Evolutionary conservation across 768 basidiomycete genomes (phyloP).

Genomic region (Psilocybe subaeruginosa): DNA sequence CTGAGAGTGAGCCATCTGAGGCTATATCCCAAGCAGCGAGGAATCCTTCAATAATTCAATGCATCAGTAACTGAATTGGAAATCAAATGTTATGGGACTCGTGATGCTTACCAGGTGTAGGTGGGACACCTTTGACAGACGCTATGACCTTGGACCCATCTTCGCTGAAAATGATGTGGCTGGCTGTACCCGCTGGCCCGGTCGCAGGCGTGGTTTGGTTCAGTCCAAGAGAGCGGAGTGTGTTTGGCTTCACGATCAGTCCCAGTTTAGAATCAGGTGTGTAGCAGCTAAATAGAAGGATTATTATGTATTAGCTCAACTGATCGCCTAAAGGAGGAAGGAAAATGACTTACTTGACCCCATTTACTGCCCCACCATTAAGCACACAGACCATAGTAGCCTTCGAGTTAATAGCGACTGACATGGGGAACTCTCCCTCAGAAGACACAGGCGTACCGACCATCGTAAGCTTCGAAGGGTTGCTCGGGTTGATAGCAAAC

Average conservation of each 20-base stretch:
- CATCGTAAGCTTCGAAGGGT: conserved; percentile 43
- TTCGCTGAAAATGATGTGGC: conserved; percentile 50
- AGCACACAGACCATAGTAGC: conserved; percentile 37
- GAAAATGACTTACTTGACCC: conserved; percentile 27
- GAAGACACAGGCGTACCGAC: conserved; percentile 46
- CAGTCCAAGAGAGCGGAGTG: conserved; percentile 43
- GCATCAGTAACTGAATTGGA: background rate
- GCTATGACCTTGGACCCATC: conserved; percentile 47
- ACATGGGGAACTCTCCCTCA: conserved; percentile 55
- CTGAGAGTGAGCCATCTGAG: conserved; percentile 45
- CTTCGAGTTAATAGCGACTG: conserved; percentile 37
- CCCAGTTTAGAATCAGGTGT: conserved; percentile 43
- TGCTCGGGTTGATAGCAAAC: conserved; percentile 43
- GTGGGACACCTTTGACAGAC: conserved; percentile 52
- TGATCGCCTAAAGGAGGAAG: no score
- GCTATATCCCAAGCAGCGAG: conserved; percentile 53
- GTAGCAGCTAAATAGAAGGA: conserved; percentile 40
- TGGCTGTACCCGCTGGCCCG: conserved; percentile 47
- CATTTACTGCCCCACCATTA: conserved; percentile 47
- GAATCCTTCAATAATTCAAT: conserved; percentile 32
- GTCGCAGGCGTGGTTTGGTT: conserved; percentile 57
- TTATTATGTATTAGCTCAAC: background rate
- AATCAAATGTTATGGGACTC: background rate
- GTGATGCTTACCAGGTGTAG: conserved; percentile 30
- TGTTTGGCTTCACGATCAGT: conserved; percentile 39